Conservation (phyloP, 495 filamentous ascomycete species). For the Xylaria flabelliformis region DNA sequence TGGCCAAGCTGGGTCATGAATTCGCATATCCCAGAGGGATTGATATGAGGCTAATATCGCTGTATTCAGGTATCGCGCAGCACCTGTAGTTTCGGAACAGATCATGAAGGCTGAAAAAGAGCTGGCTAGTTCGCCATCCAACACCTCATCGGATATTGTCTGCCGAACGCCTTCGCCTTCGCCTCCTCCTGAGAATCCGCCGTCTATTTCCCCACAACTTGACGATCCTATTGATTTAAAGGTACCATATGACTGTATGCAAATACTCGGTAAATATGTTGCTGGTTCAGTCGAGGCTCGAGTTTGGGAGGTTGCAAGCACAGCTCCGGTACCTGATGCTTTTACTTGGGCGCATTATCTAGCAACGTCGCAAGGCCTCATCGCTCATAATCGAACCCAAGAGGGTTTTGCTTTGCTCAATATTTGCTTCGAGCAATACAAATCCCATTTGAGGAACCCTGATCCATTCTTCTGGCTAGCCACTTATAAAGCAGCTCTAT, state of each 20-base stretch:
- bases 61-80: constrained; percentile 35
- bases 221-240: constrained; percentile 37
- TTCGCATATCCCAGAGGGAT: not conserved
- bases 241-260: constrained; percentile 43
- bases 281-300: constrained; percentile 39
- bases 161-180: constrained; percentile 47
- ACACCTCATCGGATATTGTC: constrained; percentile 31
- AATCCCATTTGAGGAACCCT: constrained; percentile 20
- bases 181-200: constrained; percentile 33
- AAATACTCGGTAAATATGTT: constrained; percentile 42
- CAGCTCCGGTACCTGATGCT: constrained; percentile 35
- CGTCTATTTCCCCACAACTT: constrained; percentile 38
- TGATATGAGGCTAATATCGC: constrained; percentile 12
- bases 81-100: constrained; percentile 36
- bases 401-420: constrained; percentile 23
- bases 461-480: constrained; percentile 30
- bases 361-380: constrained; percentile 37
- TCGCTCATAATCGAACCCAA: constrained; percentile 27
- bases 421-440: constrained; percentile 25
- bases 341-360: constrained; percentile 41
- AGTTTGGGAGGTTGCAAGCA: constrained; percentile 36
- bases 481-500: constrained; percentile 32
- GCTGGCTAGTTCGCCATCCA: not conserved
- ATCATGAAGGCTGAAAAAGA: constrained; percentile 37
- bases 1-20: not conserved